Evolutionary conservation across 2,329 filamentous ascomycete species (phyloP).

Genomic region (Monilinia fructicola): DNA sequence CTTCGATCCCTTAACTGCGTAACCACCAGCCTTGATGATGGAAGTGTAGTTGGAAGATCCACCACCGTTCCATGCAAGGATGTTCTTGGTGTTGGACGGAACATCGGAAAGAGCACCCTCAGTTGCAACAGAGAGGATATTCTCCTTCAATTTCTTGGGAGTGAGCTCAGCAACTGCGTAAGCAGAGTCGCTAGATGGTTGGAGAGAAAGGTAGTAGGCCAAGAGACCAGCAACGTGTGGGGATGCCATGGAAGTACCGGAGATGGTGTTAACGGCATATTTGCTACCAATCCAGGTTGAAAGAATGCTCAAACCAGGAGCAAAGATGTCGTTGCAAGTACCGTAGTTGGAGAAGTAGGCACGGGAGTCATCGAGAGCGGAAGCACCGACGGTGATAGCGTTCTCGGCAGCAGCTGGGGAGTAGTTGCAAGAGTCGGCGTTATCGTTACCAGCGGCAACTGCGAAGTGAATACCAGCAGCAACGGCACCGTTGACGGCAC

Average conservation of each 20-base stretch:
- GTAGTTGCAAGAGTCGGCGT: slow-evolving; percentile 98
- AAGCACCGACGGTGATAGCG: slow-evolving; percentile 94
- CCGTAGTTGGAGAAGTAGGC: slow-evolving; percentile 99
- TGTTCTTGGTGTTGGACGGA: slow-evolving; percentile 82
- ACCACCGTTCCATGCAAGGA: slow-evolving; percentile 98
- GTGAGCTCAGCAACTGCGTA: slow-evolving; percentile 88
- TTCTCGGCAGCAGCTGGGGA: slow-evolving; percentile 90
- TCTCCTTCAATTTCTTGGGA: slow-evolving; percentile 89
- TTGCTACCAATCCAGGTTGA: slow-evolving; percentile 99
- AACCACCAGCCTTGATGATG: slow-evolving; percentile 73
- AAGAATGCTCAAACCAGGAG: slow-evolving; percentile 91
- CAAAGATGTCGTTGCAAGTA: slow-evolving; percentile 99
- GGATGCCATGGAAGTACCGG: slow-evolving; percentile 98
- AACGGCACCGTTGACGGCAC: slow-evolving; percentile 91
- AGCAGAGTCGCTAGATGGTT: slow-evolving; percentile 85
- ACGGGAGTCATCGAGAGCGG: slow-evolving; percentile 88
- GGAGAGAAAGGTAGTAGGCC: slow-evolving; percentile 96
- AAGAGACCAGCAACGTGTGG: slow-evolving; percentile 95
- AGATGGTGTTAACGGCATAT: slow-evolving; percentile 97
- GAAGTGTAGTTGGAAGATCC: slow-evolving; percentile 86
- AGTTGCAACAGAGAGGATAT: slow-evolving; percentile 81
- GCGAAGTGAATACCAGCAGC: slow-evolving; percentile 93
- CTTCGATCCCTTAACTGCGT: slow-evolving; percentile 55
- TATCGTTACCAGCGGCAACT: slow-evolving; percentile 97
- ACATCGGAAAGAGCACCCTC: slow-evolving; percentile 75